Evolutionary conservation across 2,329 filamentous ascomycete species (phyloP), one percentile per base, ranked within the genome.

Genomic region (Xylariaceae sp.): DNA sequence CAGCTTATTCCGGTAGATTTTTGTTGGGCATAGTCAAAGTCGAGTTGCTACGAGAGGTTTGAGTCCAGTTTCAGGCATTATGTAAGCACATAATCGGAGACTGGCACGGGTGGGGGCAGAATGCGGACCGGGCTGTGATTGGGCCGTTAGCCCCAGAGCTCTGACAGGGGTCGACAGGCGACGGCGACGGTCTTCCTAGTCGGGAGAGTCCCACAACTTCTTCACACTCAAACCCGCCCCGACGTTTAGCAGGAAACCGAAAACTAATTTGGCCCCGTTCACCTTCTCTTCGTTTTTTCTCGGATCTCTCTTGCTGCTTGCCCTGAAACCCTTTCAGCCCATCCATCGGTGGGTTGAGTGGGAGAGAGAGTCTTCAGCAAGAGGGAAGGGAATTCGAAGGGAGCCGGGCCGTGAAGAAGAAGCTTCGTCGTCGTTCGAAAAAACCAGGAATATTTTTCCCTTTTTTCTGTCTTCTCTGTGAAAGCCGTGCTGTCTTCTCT

Each of bases 191-290:
- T 56, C 58, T 54, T 56, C 56, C 54, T 50, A 64, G 62, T 63
- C 60, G 56, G 62, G 60, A 30, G 55, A 62, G 62, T 64, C 62
- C 62, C 62, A 64, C 62, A 64, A 64, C 56, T 63, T 64, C 62
- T 49, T 30, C 23, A 30, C 23, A 45, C 56, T 54, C 59, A 58
- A 51, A 61, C 47, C 54, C 53, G 44, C 53, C 50, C 56, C 48
- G 45, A 53, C 62, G 52, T 53, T 56, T 60, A 56, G 58, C 53
- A 60, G 51, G 51, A 58, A 54, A 37, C 35, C 56, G 53, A 62
- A 54, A 58, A 47, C 60, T 30, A 56, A 44, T 51, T 53, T 60
- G 55, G 53, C 37, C 50, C 59, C 53, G 44, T 59, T 34, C 55
- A 17, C 59, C 45, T 30, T 30, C 23, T 55, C 48, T 45, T 62